Percentiles rank a stretch among this genome's conserved stretches.
Conservation (phyloP, 495 filamentous ascomycete species). For the Hypoxylon lienhwacheense region DNA sequence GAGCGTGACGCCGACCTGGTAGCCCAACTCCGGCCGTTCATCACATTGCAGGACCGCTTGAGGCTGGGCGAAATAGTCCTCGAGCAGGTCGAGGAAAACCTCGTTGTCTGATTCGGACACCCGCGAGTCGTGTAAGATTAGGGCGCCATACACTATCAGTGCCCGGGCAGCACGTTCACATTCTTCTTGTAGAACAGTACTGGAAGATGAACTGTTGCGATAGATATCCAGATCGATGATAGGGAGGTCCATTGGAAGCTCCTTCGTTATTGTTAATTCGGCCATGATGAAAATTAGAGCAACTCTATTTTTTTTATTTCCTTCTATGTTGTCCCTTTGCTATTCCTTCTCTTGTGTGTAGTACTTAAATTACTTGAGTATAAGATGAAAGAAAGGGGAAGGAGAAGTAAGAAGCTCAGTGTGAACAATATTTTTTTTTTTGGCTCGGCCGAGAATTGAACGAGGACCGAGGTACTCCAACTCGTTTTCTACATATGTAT, state of each 20-base stretch:
- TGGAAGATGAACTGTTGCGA: constrained; percentile 39
- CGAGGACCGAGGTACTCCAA: too few species aligned
- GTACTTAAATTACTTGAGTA: too few species aligned
- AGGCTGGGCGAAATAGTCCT: constrained; percentile 58
- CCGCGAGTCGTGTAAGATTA: constrained; percentile 56
- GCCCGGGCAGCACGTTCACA: constrained; percentile 49
- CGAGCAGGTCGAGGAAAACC: constrained; percentile 54
- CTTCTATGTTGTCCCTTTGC: background rate
- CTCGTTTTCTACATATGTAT: too few species aligned
- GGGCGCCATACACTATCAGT: constrained; percentile 53
- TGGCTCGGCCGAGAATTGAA: too few species aligned
- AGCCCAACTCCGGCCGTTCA: constrained; percentile 53
- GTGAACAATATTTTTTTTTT: too few species aligned
- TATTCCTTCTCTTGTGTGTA: background rate
- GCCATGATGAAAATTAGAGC: constrained; percentile 2
- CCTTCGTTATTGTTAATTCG: constrained; percentile 17
- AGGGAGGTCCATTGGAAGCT: constrained; percentile 54
- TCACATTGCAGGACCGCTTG: constrained; percentile 44
- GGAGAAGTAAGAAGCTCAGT: too few species aligned
- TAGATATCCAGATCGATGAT: constrained; percentile 56
- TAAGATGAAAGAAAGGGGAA: too few species aligned
- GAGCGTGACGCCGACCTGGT: constrained; percentile 56
- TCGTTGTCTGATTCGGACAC: constrained; percentile 52
- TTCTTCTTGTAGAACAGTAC: constrained; percentile 46
- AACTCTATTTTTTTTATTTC: background rate